Base-by-base conservation (phyloP, 208 protist genomes). In the Sergeia podlipaevii region DNA sequence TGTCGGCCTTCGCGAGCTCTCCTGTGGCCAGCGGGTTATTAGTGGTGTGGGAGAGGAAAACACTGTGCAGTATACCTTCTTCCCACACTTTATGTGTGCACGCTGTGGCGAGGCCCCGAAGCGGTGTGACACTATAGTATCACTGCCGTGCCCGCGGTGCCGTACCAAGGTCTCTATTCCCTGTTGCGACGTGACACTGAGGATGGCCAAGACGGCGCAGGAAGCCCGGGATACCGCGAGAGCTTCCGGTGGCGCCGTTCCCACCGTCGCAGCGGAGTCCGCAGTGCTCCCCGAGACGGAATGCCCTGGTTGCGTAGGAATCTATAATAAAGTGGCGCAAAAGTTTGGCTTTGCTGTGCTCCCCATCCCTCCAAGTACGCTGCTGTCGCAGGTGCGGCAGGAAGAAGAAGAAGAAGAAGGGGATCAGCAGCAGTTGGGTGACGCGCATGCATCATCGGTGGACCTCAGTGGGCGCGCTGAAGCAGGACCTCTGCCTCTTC, bases 21-120 rank as follows among this genome's bases (percentile, higher is more conserved):
- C 72, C 47, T 95, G 89, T 45, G 89, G 89, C 7, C 89, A 95
- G 69, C 68, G 74, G 7, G 85, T 92, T 20, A 66, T 93, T 33
- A 73, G 74, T 32, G 89, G 89, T 15, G 67, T 80, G 30, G 68
- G 71, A 37, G 26, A 43, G 26, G 72, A 77, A 47, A 64, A 70
- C 44, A 54, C 27, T 48, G 45, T 83, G 38, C 55, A 42, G 49
- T 82, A 77, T 64, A 52, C 55, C 33, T 68, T 77, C 37, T 80
- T 89, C 18, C 77, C 49, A 23, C 89, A 95, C 66, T 95, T 89
- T 47, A 74, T 90, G 66, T 46, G 73, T 48, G 42, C 65, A 8
- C 59, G 56, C 29, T 95, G 89, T 42, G 82, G 77, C 15, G 78
- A 69, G 39, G 30, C 60, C 28, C 69, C 71, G 53, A 49, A 37